A percentile compares a stretch with the other conserved stretches of the same genome.
Evolutionary conservation across 2,329 filamentous ascomycete genomes (phyloP).

Genomic region (Nannizzia gypsea): DNA sequence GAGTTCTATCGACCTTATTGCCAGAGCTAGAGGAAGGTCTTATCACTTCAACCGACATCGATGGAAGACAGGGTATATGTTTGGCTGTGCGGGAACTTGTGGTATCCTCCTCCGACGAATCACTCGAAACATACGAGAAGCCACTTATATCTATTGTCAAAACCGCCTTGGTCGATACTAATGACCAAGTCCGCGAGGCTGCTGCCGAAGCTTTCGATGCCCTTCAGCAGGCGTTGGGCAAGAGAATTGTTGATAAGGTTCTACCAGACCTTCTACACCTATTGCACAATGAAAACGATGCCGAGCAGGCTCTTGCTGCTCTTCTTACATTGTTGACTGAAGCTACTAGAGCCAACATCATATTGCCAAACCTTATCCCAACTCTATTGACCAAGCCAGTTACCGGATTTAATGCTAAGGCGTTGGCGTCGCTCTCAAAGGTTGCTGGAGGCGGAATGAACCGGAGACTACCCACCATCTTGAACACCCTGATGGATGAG

Average conservation of each 20-base stretch:
- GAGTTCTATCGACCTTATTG: constrained; percentile 73
- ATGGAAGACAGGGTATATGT: constrained; percentile 94
- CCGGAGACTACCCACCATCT: constrained; percentile 71
- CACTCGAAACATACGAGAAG: constrained; percentile 88
- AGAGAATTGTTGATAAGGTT: constrained; percentile 88
- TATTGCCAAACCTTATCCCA: constrained; percentile 88
- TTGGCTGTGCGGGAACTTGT: constrained; percentile 92
- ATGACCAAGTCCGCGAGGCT: constrained; percentile 83
- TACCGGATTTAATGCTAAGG: constrained; percentile 86
- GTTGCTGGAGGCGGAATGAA: constrained; percentile 89
- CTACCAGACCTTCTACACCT: constrained; percentile 82
- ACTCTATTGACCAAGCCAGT: constrained; percentile 85
- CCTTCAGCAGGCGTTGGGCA: constrained; percentile 84
- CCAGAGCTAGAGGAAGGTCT: constrained; percentile 88
- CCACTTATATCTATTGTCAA: constrained; percentile 88
- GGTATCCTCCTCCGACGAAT: constrained; percentile 72
- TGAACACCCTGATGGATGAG: constrained; percentile 90
- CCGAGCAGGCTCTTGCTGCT: constrained; percentile 83
- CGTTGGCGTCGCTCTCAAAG: constrained; percentile 80
- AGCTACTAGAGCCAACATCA: constrained; percentile 85
- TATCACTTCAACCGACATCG: constrained; percentile 74
- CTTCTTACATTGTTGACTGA: constrained; percentile 90
- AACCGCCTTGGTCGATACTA: constrained; percentile 78
- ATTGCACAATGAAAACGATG: constrained; percentile 73
- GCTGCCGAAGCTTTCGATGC: constrained; percentile 96